Evolutionary conservation across 2,329 filamentous ascomycete genomes (phyloP).

Genomic region (Aspergillus chevalieri): DNA sequence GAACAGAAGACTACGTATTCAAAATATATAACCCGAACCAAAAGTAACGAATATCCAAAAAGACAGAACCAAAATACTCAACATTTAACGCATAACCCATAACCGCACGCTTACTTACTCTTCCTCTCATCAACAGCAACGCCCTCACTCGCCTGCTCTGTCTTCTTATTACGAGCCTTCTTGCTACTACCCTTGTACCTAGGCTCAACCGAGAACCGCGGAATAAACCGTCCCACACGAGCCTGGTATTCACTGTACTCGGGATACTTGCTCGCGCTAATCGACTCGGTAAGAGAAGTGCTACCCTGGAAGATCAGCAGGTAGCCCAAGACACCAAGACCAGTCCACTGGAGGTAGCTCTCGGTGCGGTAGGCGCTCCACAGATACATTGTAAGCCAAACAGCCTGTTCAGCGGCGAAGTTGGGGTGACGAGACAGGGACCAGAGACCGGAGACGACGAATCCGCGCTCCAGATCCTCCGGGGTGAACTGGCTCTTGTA

Average conservation of each 20-base stretch:
- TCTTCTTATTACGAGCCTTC: slow-evolving; percentile 8
- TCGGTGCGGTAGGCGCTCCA: slow-evolving; percentile 75
- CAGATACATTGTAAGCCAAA: slow-evolving; percentile 83
- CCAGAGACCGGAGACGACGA: slow-evolving; percentile 78
- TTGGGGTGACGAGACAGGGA: slow-evolving; percentile 88
- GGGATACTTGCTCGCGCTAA: slow-evolving; percentile 75
- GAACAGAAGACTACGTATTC: too few relatives aligned
- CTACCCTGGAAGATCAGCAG: slow-evolving; percentile 82
- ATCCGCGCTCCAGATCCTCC: slow-evolving; percentile 81
- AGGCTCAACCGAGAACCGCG: slow-evolving; percentile 40
- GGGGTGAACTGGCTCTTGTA: slow-evolving; percentile 51
- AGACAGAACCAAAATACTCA: neutral
- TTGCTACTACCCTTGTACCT: slow-evolving; percentile 19
- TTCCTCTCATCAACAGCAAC: slow-evolving; percentile 16
- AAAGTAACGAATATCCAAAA: neutral
- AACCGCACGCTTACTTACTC: slow-evolving; percentile 3
- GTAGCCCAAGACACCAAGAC: slow-evolving; percentile 62
- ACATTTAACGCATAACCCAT: neutral
- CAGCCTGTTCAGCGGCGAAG: slow-evolving; percentile 82
- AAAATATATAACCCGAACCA: too few relatives aligned
- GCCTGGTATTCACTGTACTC: slow-evolving; percentile 82
- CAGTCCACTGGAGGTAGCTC: slow-evolving; percentile 71
- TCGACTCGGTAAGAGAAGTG: slow-evolving; percentile 77
- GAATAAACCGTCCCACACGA: slow-evolving; percentile 77
- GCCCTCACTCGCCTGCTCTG: slow-evolving; percentile 5